Evolutionary conservation across 495 filamentous ascomycete species (phyloP).

Genomic region (Oidiodendron maius): DNA sequence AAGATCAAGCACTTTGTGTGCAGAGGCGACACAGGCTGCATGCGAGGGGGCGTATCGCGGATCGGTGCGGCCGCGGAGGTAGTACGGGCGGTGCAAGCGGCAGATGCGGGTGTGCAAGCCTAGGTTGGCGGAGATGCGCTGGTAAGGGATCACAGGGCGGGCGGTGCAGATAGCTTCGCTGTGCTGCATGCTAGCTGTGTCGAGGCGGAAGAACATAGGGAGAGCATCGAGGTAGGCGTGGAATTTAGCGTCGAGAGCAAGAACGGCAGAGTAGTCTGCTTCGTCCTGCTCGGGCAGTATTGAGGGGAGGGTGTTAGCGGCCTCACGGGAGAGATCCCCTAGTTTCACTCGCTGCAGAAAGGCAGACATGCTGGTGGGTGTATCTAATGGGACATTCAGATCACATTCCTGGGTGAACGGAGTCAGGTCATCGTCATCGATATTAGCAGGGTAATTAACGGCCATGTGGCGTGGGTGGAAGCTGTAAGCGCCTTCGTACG

Average conservation of each 20-base stretch:
- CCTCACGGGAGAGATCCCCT: slow-evolving; percentile 4
- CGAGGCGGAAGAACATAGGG: slow-evolving; percentile 6
- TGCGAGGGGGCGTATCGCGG: slow-evolving; percentile 5
- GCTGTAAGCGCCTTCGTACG: slow-evolving; percentile 2
- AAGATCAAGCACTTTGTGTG: slow-evolving; percentile 3
- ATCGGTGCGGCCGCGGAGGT: slow-evolving; percentile 1
- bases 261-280: slow-evolving; percentile 3
- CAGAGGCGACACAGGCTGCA: slow-evolving; percentile 2
- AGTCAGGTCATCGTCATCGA: slow-evolving; percentile 6
- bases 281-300: background rate
- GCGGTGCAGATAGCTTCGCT: background rate
- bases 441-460: slow-evolving; percentile 4
- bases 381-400: slow-evolving; percentile 5
- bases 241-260: slow-evolving; percentile 5
- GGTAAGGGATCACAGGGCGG: background rate
- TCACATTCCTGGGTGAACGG: background rate
- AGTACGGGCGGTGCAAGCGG: slow-evolving; percentile 6
- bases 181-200: slow-evolving; percentile 2
- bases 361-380: slow-evolving; percentile 4
- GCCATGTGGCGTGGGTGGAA: slow-evolving; percentile 5
- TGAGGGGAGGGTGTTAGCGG: slow-evolving; percentile 1
- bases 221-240: slow-evolving; percentile 1
- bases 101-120: slow-evolving; percentile 3
- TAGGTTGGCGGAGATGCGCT: slow-evolving; percentile 2
- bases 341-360: slow-evolving; percentile 6